A percentile compares a stretch with the other conserved stretches of the same genome.
These are phyloP conservation scores for Hebeloma cylindrosporum DNA, from an alignment of 768 basidiomycete species.

Conservation along the genomic window DNA sequence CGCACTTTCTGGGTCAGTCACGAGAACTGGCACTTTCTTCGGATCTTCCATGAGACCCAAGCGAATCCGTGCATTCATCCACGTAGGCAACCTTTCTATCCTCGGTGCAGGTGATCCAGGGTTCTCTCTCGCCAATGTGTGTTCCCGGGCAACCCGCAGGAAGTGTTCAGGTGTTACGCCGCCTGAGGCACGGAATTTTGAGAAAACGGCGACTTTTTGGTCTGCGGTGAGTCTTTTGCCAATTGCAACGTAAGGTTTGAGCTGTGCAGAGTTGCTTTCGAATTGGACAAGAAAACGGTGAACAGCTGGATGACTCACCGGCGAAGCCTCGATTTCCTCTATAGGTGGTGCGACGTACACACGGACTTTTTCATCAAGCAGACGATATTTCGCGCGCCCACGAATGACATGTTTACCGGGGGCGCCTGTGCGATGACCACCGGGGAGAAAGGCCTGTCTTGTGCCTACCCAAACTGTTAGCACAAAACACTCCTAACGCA, in stretches of 20 bases:
- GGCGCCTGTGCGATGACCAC: conserved; percentile 84
- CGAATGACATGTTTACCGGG: conserved; percentile 81
- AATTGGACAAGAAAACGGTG: neutral
- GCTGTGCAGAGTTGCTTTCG: conserved; percentile 34
- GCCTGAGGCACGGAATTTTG: conserved; percentile 35
- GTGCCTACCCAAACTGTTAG: conserved; percentile 46
- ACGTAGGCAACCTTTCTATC: conserved; percentile 4
- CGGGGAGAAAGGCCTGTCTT: conserved; percentile 78
- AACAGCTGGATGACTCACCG: conserved; percentile 41
- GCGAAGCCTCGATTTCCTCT: conserved; percentile 55
- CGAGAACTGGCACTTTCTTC: neutral
- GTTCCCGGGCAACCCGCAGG: conserved; percentile 39
- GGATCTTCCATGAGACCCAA: conserved; percentile 7
- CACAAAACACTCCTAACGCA: neutral
- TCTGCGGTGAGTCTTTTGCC: conserved; percentile 38
- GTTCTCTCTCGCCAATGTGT: conserved; percentile 18
- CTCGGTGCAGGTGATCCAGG: conserved; percentile 10
- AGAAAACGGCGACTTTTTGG: conserved; percentile 37
- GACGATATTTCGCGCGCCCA: conserved; percentile 77
- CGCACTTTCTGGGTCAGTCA: no score
- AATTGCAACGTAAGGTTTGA: conserved; percentile 68
- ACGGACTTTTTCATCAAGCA: conserved; percentile 81
- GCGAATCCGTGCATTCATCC: conserved; percentile 10
- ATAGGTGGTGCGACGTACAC: conserved; percentile 81
- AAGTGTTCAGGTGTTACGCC: conserved; percentile 46